Base-by-base conservation (phyloP, 2,329 filamentous ascomycete genomes). In the Lasiodiplodia theobromae region DNA sequence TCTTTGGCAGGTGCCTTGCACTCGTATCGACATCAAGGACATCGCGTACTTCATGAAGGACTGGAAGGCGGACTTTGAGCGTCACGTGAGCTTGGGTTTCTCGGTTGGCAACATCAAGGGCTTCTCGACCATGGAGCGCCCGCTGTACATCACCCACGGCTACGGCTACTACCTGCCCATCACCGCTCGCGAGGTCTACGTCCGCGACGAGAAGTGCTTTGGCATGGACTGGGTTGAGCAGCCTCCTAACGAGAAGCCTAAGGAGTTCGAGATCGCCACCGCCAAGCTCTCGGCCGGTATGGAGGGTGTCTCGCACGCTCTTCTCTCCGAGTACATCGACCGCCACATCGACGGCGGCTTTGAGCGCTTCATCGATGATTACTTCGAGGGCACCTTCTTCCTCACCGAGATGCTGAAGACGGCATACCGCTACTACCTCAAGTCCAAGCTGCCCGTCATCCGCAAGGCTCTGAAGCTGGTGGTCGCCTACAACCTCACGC, bases 41-140 rank as follows among this genome's bases (percentile, higher is more conserved):
- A 97, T 98, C 76, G 92, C 90, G 53, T 97, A 96, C 82, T 98
- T 98, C 85, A 96, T 97, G 92, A 97, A 97, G 86, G 95, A 97
- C 81, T 98, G 94, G 94, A 97, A 95, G 60, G 94, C 94, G 54
- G 95, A 98, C 80, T 97, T 96, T 75, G 94, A 97, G 82, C 91
- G 94, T 74, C 94, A 97, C 78, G 88, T 96, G 73, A 92, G 89
- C 71, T 89, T 92, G 69, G 93, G 92, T 67, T 93, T 97, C 78
- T 96, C 94, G 2, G 91, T 97, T 60, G 94, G 92, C 81, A 97
- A 97, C 77, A 96, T 97, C 83, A 97, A 97, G 84, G 94, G 94
- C 38, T 90, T 89, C 79, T 88, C 87, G 18, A 83, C 86, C 34
- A 80, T 84, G 21, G 88, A 90, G 76, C 84, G 86, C 64, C 85